Base-by-base conservation (phyloP, 1,284 basidiomycete species). In the Coniferiporia sulphurascens region DNA sequence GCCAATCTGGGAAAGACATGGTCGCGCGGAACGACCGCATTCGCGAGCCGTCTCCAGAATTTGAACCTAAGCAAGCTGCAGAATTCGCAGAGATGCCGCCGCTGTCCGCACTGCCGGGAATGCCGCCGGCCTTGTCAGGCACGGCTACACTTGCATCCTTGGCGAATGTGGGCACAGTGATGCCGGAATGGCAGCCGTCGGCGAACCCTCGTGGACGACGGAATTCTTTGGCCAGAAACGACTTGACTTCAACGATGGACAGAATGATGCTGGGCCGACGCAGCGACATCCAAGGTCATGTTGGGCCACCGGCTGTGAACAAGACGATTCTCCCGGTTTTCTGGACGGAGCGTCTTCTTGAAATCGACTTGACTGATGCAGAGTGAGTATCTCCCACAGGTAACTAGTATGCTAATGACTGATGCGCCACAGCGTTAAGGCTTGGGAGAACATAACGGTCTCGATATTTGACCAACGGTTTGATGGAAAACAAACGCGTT, bases 321-420 rank as follows among this genome's bases (percentile, higher is more conserved):
- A 78, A 85, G 65, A 79, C 83, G 57, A 84, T 89, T 81, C 83
- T 83, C 53, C 80, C 85, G 0, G 76, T 84, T 0, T 84, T 83
- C 65, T 91, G 85, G 84, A 80, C 86, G 67, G 82, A 84, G 68
- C 78, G 73, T 53, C 64, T 91, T n/a, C 72, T 76, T 56, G 76
- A 77, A 7, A 76, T 81, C 45, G 74, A 81, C 34, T 74, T 85
- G 7, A 65, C 75, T 0, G 70, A 72, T 48, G 67, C 70, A 48
- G 79, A 83, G 88, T 89, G 68, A 73, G 86, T 75, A 12, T 43
- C 19, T 52, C 66, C 36, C 67, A 62, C 38, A 48, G 15, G 45
- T 13, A 2, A 17, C 1, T 2, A 22, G 17, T 53, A 9, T 45
- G 41, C 8, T 60, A 13, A 17, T 48, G 35, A 48, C 50, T 63